phyloP scores from a whole-genome alignment of 1,284 basidiomycete species.

The Trichosporon sp. region DNA sequence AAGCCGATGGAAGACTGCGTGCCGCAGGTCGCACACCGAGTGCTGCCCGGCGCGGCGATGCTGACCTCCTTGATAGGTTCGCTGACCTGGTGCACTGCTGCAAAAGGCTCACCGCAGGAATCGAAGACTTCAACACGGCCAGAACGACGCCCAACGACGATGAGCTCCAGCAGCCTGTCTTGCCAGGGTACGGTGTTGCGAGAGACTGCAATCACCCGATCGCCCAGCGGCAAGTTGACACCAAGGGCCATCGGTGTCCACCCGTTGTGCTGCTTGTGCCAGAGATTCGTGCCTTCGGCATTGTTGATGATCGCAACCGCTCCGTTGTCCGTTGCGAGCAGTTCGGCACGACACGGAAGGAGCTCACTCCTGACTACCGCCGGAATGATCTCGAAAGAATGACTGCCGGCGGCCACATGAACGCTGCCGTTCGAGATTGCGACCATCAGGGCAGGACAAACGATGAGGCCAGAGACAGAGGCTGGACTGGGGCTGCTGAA shows the following conservation, averaged over 20 bases:
- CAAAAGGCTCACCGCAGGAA: conserved; percentile 17
- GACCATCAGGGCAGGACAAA: conserved; percentile 13
- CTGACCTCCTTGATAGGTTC: conserved; percentile 8
- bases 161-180: conserved; percentile 8
- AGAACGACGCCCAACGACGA: conserved; percentile 33
- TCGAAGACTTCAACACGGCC: conserved; percentile 38
- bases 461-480: not conserved
- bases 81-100: not conserved
- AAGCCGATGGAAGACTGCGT: conserved; percentile 26
- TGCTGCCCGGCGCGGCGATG: conserved; percentile 19
- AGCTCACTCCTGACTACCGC: not conserved
- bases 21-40: conserved; percentile 32
- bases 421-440: conserved; percentile 15
- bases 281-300: conserved; percentile 4
- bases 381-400: conserved; percentile 10
- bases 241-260: conserved; percentile 9
- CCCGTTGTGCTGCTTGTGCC: conserved; percentile 16
- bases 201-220: conserved; percentile 19
- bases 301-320: conserved; percentile 8
- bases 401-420: conserved; percentile 5
- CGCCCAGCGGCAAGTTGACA: conserved; percentile 10
- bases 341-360: conserved; percentile 3
- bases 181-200: conserved; percentile 12
- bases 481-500: conserved; percentile 10
- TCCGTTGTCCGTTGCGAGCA: conserved; percentile 7